Conservation (phyloP, 495 filamentous ascomycete species). For the Cercophora samala region DNA sequence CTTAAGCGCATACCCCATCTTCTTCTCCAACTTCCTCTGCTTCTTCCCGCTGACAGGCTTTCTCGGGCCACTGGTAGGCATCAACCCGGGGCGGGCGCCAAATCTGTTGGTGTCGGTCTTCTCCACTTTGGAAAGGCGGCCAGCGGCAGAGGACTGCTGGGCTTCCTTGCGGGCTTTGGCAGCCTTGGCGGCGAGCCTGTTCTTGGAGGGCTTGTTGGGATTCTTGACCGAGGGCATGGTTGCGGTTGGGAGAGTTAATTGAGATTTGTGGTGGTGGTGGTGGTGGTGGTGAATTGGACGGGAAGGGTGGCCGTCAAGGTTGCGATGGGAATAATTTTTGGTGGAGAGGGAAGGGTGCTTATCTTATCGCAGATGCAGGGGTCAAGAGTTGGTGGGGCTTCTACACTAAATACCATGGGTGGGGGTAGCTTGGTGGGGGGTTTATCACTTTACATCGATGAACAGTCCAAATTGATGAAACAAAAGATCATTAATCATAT, state of each 20-base stretch:
- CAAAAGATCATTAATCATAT: not conserved
- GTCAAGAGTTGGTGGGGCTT: too few species aligned
- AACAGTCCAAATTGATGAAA: not conserved
- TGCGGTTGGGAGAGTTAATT: not conserved
- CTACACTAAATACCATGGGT: too few species aligned
- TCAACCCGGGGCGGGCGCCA: constrained; percentile 39
- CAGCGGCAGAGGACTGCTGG: constrained; percentile 26
- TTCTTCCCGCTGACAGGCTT: constrained; percentile 41
- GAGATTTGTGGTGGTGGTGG: not conserved
- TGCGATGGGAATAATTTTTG: not conserved
- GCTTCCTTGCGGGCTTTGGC: constrained; percentile 31
- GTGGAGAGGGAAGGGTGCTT: too few species aligned
- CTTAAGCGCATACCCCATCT: constrained; percentile 39
- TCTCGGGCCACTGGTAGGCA: constrained; percentile 45
- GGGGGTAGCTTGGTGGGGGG: too few species aligned
- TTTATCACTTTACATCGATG: not conserved
- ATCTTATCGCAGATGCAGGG: too few species aligned
- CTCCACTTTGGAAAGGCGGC: constrained; percentile 25
- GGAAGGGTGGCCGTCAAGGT: constrained; percentile 6
- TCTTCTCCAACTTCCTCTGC: constrained; percentile 43
- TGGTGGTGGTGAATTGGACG: not conserved
- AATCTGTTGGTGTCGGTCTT: constrained; percentile 32
- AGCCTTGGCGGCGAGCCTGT: constrained; percentile 38
- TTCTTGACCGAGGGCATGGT: constrained; percentile 46
- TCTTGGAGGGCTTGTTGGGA: constrained; percentile 45